Percentiles rank a stretch among this genome's conserved stretches.
Conservation (phyloP, 2,329 filamentous ascomycete species). For the Bimuria novae-zelandiae region DNA sequence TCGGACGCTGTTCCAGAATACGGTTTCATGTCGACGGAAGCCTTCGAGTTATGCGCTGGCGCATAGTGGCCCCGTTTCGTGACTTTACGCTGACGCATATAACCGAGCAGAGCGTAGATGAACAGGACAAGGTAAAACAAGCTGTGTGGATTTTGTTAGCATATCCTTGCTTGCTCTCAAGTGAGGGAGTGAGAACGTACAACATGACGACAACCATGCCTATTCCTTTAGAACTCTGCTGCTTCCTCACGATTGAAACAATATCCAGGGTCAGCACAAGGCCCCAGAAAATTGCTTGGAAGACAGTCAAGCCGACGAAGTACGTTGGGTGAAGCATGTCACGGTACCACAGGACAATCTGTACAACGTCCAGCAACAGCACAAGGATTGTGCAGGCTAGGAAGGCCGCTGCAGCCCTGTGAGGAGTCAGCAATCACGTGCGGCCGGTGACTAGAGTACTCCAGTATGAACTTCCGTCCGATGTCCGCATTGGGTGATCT, state of each 20-base stretch:
- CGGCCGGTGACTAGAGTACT: too few species aligned
- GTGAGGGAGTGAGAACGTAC: conserved; percentile 31
- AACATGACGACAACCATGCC: conserved; percentile 41
- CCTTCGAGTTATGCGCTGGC: conserved; percentile 36
- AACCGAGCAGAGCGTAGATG: conserved; percentile 45
- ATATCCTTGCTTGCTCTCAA: conserved; percentile 9
- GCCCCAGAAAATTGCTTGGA: conserved; percentile 44
- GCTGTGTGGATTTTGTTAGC: conserved; percentile 23
- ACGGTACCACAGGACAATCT: conserved; percentile 41
- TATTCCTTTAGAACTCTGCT: conserved; percentile 27
- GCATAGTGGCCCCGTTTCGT: conserved; percentile 40
- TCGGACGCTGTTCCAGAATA: conserved; percentile 25
- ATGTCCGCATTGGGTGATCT: too few species aligned
- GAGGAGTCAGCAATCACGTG: conserved; percentile 19
- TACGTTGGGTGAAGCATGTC: conserved; percentile 36
- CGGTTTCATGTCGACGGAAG: conserved; percentile 15
- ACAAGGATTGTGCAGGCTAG: conserved; percentile 40
- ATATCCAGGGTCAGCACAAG: conserved; percentile 39
- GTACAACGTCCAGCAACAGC: conserved; percentile 40
- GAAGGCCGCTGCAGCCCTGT: conserved; percentile 38
- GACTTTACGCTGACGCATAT: conserved; percentile 43
- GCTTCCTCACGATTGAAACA: conserved; percentile 24
- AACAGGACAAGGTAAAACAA: conserved; percentile 45
- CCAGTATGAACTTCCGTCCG: too few species aligned
- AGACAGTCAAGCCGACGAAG: conserved; percentile 43